Conservation (phyloP, 1,139 yeast genomes). For the Magnusiomyces tetraspermus region DNA sequence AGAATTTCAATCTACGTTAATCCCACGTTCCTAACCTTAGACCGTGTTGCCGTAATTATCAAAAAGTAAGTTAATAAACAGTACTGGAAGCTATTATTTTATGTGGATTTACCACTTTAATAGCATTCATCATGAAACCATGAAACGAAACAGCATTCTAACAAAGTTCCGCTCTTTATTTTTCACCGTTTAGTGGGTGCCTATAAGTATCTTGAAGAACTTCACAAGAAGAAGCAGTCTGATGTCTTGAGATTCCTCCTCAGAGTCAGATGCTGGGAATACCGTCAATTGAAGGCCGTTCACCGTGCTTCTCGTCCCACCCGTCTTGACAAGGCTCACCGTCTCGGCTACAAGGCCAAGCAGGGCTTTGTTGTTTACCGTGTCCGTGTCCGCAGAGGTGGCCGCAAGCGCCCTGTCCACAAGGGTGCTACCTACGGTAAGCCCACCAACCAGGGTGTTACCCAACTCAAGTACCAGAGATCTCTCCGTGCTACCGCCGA, state of each 20-base stretch:
- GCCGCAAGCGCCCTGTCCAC: slow-evolving; percentile 99
- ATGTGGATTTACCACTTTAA: too few relatives aligned
- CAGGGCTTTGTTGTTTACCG: slow-evolving; percentile 99
- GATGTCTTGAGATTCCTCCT: slow-evolving; percentile 97
- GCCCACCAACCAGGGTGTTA: slow-evolving; percentile 99
- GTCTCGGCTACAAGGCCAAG: slow-evolving; percentile 99
- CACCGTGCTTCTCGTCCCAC: slow-evolving; percentile 99
- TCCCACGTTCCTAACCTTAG: neutral
- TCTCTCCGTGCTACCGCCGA: slow-evolving; percentile 97
- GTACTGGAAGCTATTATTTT: too few relatives aligned
- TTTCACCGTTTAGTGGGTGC: too few relatives aligned
- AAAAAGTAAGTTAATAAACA: neutral
- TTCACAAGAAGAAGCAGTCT: slow-evolving; percentile 99
- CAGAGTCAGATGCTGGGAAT: slow-evolving; percentile 99
- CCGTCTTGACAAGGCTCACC: slow-evolving; percentile 99
- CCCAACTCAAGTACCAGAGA: slow-evolving; percentile 99
- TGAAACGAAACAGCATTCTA: too few relatives aligned
- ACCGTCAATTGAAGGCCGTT: slow-evolving; percentile 97
- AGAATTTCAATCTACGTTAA: neutral
- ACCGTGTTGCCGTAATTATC: neutral
- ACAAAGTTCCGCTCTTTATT: too few relatives aligned
- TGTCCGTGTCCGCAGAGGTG: slow-evolving; percentile 99
- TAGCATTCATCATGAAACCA: too few relatives aligned
- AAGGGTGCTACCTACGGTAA: slow-evolving; percentile 99
- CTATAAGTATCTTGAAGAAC: slow-evolving; percentile 98